Percentiles rank a stretch among this genome's conserved stretches.
Conservation (phyloP, 805 yeast genomes). For the Starmerella sirachaensis region DNA sequence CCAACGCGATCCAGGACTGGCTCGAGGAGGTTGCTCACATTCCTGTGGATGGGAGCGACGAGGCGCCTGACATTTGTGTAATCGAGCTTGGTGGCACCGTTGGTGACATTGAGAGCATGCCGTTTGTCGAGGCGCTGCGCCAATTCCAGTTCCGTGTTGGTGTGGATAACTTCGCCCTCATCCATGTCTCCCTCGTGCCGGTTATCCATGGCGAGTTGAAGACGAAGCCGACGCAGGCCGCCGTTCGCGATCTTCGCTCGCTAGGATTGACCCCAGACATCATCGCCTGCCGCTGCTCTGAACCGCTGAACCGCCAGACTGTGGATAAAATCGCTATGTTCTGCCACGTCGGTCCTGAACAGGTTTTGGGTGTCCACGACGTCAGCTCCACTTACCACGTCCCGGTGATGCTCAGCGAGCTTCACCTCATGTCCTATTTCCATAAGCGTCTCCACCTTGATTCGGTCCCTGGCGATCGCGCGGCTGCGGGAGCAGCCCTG, state of each 20-base stretch:
- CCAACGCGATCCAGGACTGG: constrained; percentile 98
- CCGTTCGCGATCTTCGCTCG: constrained; percentile 90
- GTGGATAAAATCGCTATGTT: constrained; percentile 96
- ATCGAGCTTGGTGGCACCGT: constrained; percentile 98
- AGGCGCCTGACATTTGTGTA: constrained; percentile 91
- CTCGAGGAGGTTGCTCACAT: constrained; percentile 81
- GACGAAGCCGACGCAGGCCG: constrained; percentile 99
- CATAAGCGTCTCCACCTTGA: constrained; percentile 50
- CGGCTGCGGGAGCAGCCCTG: constrained; percentile 53
- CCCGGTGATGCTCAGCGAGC: constrained; percentile 80
- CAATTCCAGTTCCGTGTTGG: constrained; percentile 98
- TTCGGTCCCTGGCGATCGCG: constrained; percentile 40
- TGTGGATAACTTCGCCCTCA: constrained; percentile 79
- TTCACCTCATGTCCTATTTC: constrained; percentile 66
- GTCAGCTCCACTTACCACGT: constrained; percentile 96
- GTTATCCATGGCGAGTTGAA: constrained; percentile 98
- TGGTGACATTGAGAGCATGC: constrained; percentile 98
- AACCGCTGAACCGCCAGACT: constrained; percentile 68
- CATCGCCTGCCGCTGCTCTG: constrained; percentile 95
- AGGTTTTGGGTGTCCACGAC: constrained; percentile 93
- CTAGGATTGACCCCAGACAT: constrained; percentile 91
- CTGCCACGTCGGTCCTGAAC: constrained; percentile 97
- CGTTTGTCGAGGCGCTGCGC: constrained; percentile 96
- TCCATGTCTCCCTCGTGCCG: constrained; percentile 94
- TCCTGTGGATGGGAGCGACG: constrained; percentile 82